Base-by-base conservation (phyloP, 177 flowering plant species). In the Vitis hybrid region DNA sequence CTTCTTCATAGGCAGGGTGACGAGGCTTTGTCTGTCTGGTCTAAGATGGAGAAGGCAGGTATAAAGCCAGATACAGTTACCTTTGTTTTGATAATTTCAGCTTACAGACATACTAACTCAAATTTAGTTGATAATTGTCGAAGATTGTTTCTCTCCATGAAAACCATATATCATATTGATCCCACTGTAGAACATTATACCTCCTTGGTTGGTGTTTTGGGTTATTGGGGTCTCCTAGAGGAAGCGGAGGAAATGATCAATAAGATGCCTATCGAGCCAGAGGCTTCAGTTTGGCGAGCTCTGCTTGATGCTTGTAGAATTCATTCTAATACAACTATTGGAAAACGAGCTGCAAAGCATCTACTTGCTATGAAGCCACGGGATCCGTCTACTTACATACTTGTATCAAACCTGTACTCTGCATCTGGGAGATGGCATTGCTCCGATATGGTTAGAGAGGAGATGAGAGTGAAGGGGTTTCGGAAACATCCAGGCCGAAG, bases 391-490 rank as follows among this genome's bases (percentile, higher is more conserved):
- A 79, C 85, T 5, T 88, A 72, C 66, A 76, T 90, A 63, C 90
- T 95, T 48, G 77, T 79, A 7, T 83, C 99, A 14, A 93, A 95
- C 78, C 84, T 95, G 22, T 88, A 88, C 72, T 86, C 99, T 51
- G 92, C 98, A 39, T 90, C 97, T 68, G 94, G 97, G 59, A 83
- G 90, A 77, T 93, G 99, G 99, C 87, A 89, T 70, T 84, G 86
- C 74, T 83, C 91, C 2, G 97, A 95, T 66, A 70, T 66, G 74
- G 76, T 86, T 5, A 81, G 96, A 71, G 83, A 82, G 63, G 84
- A 86, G 57, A 95, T 94, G 99, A 82, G 85, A 78, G 78, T 71
- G 20, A 86, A 82, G 64, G 91, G 97, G 45, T 72, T 90, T 53
- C 82, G 29, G 53, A 93, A 95, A 76, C 73, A 78, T 68, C 98